These are phyloP conservation scores for Suhomyces guaymorum DNA, from an alignment of 1,139 yeast genomes.

Conservation along the genomic window DNA sequence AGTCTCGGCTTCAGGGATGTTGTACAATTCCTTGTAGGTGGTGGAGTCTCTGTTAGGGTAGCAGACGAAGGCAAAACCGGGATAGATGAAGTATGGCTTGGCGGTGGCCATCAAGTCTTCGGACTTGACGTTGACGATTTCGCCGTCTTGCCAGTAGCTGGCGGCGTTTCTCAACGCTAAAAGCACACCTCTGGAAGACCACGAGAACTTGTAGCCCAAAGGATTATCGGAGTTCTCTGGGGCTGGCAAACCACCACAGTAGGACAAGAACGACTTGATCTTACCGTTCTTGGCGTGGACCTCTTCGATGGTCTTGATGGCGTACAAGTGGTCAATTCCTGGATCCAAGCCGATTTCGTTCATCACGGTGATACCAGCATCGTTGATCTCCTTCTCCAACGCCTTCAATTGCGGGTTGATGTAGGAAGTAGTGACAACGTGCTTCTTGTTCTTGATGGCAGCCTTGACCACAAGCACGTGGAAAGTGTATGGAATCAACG, in stretches of 20 bases:
- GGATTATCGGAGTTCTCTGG: conserved; percentile 98
- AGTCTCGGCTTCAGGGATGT: conserved; percentile 96
- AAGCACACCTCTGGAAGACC: conserved; percentile 98
- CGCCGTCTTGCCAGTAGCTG: conserved; percentile 82
- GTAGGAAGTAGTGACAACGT: conserved; percentile 96
- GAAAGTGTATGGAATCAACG: conserved; percentile 93
- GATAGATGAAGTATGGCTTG: conserved; percentile 91
- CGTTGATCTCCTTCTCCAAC: conserved; percentile 73
- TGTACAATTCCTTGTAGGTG: conserved; percentile 84
- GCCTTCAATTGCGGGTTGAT: conserved; percentile 88
- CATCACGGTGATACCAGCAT: conserved; percentile 88
- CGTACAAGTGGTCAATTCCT: conserved; percentile 97
- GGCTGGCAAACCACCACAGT: conserved; percentile 98
- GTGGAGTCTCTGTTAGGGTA: conserved; percentile 99
- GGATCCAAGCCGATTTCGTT: conserved; percentile 96
- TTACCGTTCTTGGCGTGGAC: conserved; percentile 91
- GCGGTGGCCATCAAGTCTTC: conserved; percentile 96
- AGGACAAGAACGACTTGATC: conserved; percentile 88
- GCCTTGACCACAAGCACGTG: conserved; percentile 92
- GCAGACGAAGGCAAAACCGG: conserved; percentile 92
- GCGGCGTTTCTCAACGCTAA: conserved; percentile 95
- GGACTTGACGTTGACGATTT: conserved; percentile 75
- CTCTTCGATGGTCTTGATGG: conserved; percentile 96
- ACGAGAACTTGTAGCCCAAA: conserved; percentile 96
- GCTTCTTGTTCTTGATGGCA: conserved; percentile 86